Evolutionary conservation across 495 filamentous ascomycete genomes (phyloP).

Genomic region (Articulospora tetracladia): DNA sequence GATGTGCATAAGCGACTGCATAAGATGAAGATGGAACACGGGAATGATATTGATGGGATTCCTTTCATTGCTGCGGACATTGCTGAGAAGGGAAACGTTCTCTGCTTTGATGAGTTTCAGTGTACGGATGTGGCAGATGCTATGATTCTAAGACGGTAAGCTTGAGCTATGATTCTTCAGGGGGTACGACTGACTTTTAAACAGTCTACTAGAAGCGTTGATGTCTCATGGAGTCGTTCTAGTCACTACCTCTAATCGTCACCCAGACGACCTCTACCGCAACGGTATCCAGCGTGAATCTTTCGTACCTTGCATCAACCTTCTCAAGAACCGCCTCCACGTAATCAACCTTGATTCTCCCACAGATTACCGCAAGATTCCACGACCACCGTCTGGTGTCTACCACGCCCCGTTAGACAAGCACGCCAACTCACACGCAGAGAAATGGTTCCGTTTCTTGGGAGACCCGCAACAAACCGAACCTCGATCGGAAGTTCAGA

Average conservation of each 20-base stretch:
- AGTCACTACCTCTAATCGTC: constrained; percentile 94
- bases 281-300: constrained; percentile 95
- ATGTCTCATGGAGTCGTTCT: constrained; percentile 97
- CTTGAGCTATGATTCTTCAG: background rate
- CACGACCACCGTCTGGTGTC: constrained; percentile 86
- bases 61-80: constrained; percentile 93
- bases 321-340: constrained; percentile 75
- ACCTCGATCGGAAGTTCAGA: constrained; percentile 70
- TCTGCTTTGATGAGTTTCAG: constrained; percentile 99
- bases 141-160: constrained; percentile 83
- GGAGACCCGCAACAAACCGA: constrained; percentile 77
- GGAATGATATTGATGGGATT: constrained; percentile 86
- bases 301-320: constrained; percentile 92
- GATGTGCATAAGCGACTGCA: constrained; percentile 93
- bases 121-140: constrained; percentile 98
- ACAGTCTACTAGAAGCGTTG: constrained; percentile 75
- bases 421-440: constrained; percentile 72
- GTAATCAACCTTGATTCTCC: constrained; percentile 93
- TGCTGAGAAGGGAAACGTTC: constrained; percentile 75
- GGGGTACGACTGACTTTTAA: constrained; percentile 2
- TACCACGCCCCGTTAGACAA: constrained; percentile 80
- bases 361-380: constrained; percentile 96
- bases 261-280: constrained; percentile 93
- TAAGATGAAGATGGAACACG: constrained; percentile 81
- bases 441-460: constrained; percentile 93